Conservation (phyloP, 495 filamentous ascomycete genomes). For the Neurospora sp. region DNA sequence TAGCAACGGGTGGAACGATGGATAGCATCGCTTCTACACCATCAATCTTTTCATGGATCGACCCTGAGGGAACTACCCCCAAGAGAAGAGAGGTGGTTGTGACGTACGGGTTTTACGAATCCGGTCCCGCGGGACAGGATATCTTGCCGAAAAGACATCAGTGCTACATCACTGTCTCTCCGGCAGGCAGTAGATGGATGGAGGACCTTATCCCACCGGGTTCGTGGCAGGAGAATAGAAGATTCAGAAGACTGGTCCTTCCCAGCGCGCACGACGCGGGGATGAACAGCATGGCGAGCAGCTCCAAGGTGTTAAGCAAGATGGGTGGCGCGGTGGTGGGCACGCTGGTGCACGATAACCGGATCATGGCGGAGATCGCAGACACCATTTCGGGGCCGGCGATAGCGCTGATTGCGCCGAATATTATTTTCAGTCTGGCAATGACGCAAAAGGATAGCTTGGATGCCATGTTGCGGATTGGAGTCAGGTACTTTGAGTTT, state of each 20-base stretch:
- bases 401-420: slow-evolving; percentile 33
- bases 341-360: slow-evolving; percentile 24
- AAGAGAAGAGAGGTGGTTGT: slow-evolving; percentile 20
- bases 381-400: slow-evolving; percentile 24
- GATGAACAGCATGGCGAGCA: slow-evolving; percentile 45
- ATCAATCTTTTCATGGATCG: slow-evolving; percentile 26
- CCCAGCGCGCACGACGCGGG: slow-evolving; percentile 35
- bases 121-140: slow-evolving; percentile 29
- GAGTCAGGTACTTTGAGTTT: slow-evolving; percentile 47
- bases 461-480: slow-evolving; percentile 34
- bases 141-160: slow-evolving; percentile 40
- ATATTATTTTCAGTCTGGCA: slow-evolving; percentile 41
- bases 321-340: slow-evolving; percentile 29
- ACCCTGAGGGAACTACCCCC: slow-evolving; percentile 2
- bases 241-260: slow-evolving; percentile 30
- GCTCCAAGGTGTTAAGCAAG: slow-evolving; percentile 27
- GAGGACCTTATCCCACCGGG: slow-evolving; percentile 30
- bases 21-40: slow-evolving; percentile 33
- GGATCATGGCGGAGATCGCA: slow-evolving; percentile 19
- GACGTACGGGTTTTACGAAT: slow-evolving; percentile 43
- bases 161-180: slow-evolving; percentile 41
- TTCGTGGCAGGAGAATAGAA: slow-evolving; percentile 30
- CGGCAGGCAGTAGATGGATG: slow-evolving; percentile 38
- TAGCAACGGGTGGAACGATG: slow-evolving; percentile 37
- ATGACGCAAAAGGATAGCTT: slow-evolving; percentile 46